Percentiles rank a stretch among this genome's conserved stretches.
phyloP scores from a whole-genome alignment of 805 yeast species.

The Starmerella vitae region DNA sequence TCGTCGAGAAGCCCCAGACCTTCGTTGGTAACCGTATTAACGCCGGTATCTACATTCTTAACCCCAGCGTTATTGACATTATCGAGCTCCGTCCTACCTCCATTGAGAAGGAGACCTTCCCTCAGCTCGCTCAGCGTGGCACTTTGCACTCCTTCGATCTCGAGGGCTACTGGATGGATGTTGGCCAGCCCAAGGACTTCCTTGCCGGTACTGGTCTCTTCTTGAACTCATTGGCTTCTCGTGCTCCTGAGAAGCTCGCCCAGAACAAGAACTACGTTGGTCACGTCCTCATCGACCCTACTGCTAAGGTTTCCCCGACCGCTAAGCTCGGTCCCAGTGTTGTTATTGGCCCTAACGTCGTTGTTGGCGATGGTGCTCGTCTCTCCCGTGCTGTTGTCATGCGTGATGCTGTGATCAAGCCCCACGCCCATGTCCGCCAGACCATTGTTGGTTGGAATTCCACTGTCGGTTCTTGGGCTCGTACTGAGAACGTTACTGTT shows the following conservation, averaged over 20 bases:
- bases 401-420: conserved; percentile 81
- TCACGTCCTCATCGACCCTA: conserved; percentile 85
- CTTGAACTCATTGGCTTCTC: conserved; percentile 74
- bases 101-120: conserved; percentile 99
- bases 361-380: conserved; percentile 97
- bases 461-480: conserved; percentile 96
- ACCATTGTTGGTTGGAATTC: conserved; percentile 99
- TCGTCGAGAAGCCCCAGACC: conserved; percentile 98
- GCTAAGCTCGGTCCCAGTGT: conserved; percentile 98
- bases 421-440: conserved; percentile 95
- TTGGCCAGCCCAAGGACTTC: conserved; percentile 99
- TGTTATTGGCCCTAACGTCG: conserved; percentile 90
- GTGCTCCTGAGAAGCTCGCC: conserved; percentile 55
- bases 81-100: conserved; percentile 98
- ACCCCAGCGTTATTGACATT: conserved; percentile 93
- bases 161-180: conserved; percentile 99
- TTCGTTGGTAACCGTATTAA: conserved; percentile 99
- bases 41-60: conserved; percentile 96
- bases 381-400: conserved; percentile 88
- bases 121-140: conserved; percentile 77
- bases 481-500: conserved; percentile 94
- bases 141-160: conserved; percentile 88
- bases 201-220: conserved; percentile 88
- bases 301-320: conserved; percentile 82
- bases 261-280: conserved; percentile 62